Evolutionary conservation across 2,329 filamentous ascomycete genomes (phyloP).

Genomic region (Botrytis paeoniae): DNA sequence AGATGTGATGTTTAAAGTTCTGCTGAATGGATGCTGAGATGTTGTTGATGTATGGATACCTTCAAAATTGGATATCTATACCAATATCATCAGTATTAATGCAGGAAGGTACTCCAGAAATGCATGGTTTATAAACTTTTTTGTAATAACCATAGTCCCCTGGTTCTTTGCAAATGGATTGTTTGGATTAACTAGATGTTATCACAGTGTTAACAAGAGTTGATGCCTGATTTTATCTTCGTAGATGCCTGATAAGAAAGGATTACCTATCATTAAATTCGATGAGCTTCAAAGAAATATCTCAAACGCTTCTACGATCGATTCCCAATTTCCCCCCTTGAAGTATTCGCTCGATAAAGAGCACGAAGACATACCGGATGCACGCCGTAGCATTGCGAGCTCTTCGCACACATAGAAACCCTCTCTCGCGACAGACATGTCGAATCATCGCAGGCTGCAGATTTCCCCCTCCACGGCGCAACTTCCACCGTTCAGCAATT

Average conservation of each 20-base stretch:
- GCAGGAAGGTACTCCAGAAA: not conserved
- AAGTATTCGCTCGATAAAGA: constrained; percentile 19
- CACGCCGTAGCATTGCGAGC: constrained; percentile 35
- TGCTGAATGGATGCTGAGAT: not conserved
- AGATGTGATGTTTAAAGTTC: not conserved
- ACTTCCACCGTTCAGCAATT: constrained; percentile 35
- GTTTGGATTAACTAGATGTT: not conserved
- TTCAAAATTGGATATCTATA: not conserved
- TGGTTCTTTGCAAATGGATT: not conserved
- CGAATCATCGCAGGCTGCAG: constrained; percentile 35
- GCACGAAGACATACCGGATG: constrained; percentile 36
- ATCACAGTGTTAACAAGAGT: not conserved
- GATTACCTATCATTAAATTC: not conserved
- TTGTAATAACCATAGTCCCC: not conserved
- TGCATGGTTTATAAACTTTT: not conserved
- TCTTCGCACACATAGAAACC: constrained; percentile 33
- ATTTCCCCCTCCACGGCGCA: constrained; percentile 31
- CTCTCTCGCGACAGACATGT: constrained; percentile 33
- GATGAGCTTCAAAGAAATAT: constrained; percentile 12
- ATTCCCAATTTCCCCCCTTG: not conserved
- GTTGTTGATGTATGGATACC: not conserved
- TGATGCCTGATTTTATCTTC: not conserved
- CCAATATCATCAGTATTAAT: not conserved
- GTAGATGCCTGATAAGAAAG: not conserved
- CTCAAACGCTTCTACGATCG: not conserved